These are phyloP conservation scores for Russula brevipes DNA, from an alignment of 768 basidiomycete species.

Conservation along the genomic window DNA sequence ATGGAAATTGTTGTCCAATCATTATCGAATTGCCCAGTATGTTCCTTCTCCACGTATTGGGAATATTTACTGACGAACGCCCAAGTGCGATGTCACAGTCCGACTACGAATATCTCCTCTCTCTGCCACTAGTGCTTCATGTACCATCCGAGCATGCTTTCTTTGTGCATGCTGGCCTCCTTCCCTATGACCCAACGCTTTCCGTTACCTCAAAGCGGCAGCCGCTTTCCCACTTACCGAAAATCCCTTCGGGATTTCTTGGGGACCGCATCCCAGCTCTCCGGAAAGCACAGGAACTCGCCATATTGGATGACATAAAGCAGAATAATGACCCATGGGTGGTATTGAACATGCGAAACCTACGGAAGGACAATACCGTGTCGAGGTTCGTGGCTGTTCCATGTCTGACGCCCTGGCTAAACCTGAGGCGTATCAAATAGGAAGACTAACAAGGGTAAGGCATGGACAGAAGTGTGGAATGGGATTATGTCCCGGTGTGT, in stretches of 20 bases:
- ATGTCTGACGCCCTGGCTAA: background rate
- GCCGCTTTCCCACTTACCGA: conserved; percentile 45
- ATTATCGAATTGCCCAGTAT: conserved; percentile 68
- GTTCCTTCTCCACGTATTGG: conserved; percentile 16
- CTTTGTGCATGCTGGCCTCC: conserved; percentile 79
- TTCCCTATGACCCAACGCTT: conserved; percentile 63
- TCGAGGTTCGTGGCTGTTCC: conserved; percentile 32
- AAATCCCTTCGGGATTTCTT: background rate
- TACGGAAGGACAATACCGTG: conserved; percentile 38
- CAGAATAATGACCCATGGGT: conserved; percentile 79
- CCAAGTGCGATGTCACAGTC: conserved; percentile 48
- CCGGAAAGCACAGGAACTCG: conserved; percentile 59
- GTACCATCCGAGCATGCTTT: conserved; percentile 69
- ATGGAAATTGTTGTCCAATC: conserved; percentile 72
- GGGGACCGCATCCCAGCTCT: conserved; percentile 29
- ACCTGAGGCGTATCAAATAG: conserved; percentile 16
- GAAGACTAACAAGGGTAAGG: conserved; percentile 45
- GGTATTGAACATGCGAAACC: conserved; percentile 62
- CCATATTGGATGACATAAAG: conserved; percentile 60
- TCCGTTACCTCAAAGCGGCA: conserved; percentile 49
- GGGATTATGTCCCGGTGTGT: conserved; percentile 53
- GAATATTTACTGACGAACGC: conserved; percentile 8
- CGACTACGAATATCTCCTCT: conserved; percentile 67
- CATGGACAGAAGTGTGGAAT: conserved; percentile 79
- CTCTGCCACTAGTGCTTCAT: conserved; percentile 71